Evolutionary conservation across 2,329 filamentous ascomycete genomes (phyloP), one percentile per base, ranked within the genome.

Genomic region (Neodidymelliopsis sp.): DNA sequence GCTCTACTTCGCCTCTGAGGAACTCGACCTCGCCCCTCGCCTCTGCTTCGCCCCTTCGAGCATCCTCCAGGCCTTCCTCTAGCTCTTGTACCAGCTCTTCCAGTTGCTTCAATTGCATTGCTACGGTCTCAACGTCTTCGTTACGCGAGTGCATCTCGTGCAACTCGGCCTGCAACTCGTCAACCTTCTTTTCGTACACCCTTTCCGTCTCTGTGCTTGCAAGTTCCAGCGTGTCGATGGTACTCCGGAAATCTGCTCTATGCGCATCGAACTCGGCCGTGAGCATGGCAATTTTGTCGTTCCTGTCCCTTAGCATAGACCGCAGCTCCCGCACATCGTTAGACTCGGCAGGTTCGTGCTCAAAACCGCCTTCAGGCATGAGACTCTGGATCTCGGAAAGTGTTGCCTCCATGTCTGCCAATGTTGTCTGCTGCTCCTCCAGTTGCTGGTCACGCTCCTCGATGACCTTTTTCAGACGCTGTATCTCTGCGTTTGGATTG

Each of bases 11-110:
- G 2, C 94, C 94, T 20, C 94, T 83, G 25, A 99, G 76, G 68
- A 97, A 97, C 71, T 99, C 94, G 3, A 97, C 93, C 71, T 99
- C 94, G 0, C 91, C 93, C 49, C 94, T 84, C 22, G 94, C 94
- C 76, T 99, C 94, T 8, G 93, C 93, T 75, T 99, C 94, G 6
- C 94, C 94, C 46, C 94, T 83, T 44, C 94, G 83, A 36, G 94
- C 92, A 75, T 99, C 94, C 74, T 99, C 94, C 1, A 99, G 80
- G 0, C 94, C 94, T 73, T 99, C 94, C 72, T 99, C 94, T 0
- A 99, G 83, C 71, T 99, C 94, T 62, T 96, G 93, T 2, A 99
- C 94, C 24, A 97, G 82, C 70, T 97, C 93, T 71, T 97, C 94
- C 1, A 99, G 80, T 74, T 96, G 91, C 76, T 96, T 97, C 44